phyloP scores from a whole-genome alignment of 352 stramenopile species.

The Pythium diclinum region DNA sequence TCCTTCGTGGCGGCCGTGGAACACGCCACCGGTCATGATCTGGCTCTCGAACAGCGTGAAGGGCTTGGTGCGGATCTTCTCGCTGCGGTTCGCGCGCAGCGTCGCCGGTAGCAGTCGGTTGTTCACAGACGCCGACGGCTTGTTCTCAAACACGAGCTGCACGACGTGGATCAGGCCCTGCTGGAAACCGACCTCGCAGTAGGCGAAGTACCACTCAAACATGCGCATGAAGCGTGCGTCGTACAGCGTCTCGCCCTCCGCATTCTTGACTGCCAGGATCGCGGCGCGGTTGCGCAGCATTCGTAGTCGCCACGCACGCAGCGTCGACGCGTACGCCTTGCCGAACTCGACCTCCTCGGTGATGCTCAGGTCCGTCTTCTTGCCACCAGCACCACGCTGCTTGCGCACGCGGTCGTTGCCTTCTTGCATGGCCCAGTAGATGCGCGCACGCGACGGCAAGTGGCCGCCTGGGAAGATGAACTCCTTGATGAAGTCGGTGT shows the following conservation, averaged over 20 bases:
- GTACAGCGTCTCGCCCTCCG: conserved; percentile 12
- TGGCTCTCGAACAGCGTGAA: conserved; percentile 21
- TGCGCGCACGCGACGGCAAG: conserved; percentile 26
- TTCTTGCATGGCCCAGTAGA: conserved; percentile 26
- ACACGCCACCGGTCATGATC: conserved; percentile 25
- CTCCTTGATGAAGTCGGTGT: conserved; percentile 35
- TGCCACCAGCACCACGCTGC: background rate
- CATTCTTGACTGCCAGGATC: conserved; percentile 16
- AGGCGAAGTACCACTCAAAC: conserved; percentile 32
- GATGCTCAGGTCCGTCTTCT: conserved; percentile 14
- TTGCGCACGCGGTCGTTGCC: conserved; percentile 17
- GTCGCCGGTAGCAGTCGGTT: conserved; percentile 9
- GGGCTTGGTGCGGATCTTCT: conserved; percentile 25
- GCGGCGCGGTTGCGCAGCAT: conserved; percentile 22
- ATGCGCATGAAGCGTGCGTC: conserved; percentile 29
- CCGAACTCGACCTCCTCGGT: conserved; percentile 28
- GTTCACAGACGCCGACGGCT: background rate
- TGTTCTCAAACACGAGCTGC: conserved; percentile 29
- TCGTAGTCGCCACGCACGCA: conserved; percentile 26
- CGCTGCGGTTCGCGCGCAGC: conserved; percentile 15
- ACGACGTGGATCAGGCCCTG: conserved; percentile 27
- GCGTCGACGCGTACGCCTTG: conserved; percentile 24
- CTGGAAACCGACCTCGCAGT: conserved; percentile 29
- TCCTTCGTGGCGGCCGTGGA: conserved; percentile 23
- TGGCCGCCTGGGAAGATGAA: conserved; percentile 35